phyloP scores from a whole-genome alignment of 768 basidiomycete species.

The Thelephora aurantiotincta region DNA sequence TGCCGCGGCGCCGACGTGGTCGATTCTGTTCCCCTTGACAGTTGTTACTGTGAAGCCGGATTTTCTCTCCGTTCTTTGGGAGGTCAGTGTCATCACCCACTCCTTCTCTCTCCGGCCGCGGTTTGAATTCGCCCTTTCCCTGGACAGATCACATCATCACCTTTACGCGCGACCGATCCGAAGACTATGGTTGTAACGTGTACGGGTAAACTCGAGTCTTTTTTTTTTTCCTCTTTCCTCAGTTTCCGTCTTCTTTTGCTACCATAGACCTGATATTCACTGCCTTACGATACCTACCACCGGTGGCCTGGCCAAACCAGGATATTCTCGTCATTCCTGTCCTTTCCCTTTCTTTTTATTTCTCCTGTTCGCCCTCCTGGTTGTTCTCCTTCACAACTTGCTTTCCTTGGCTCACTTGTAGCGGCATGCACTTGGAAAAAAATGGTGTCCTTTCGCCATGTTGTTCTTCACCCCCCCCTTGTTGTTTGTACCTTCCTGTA shows the following conservation, averaged over 20 bases:
- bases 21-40: slow-evolving; percentile 14
- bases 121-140: background rate
- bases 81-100: slow-evolving; percentile 25
- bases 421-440: too few relatives aligned
- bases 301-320: too few relatives aligned
- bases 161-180: slow-evolving; percentile 50
- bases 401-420: too few relatives aligned
- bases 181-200: slow-evolving; percentile 38
- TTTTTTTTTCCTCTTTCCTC: background rate
- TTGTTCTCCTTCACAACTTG: background rate
- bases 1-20: background rate
- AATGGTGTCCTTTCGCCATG: too few relatives aligned
- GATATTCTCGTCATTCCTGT: too few relatives aligned
- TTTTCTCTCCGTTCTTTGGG: slow-evolving; percentile 54
- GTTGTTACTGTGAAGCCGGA: slow-evolving; percentile 63
- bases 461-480: too few relatives aligned
- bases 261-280: too few relatives aligned
- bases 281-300: too few relatives aligned
- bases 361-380: background rate
- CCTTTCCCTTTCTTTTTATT: background rate
- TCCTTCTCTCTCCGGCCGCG: background rate
- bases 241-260: background rate
- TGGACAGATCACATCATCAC: slow-evolving; percentile 45
- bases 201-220: slow-evolving; percentile 8
- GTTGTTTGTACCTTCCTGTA: too few relatives aligned